Evolutionary conservation across 768 basidiomycete genomes (phyloP).

Genomic region (Leucosporidium scottii): DNA sequence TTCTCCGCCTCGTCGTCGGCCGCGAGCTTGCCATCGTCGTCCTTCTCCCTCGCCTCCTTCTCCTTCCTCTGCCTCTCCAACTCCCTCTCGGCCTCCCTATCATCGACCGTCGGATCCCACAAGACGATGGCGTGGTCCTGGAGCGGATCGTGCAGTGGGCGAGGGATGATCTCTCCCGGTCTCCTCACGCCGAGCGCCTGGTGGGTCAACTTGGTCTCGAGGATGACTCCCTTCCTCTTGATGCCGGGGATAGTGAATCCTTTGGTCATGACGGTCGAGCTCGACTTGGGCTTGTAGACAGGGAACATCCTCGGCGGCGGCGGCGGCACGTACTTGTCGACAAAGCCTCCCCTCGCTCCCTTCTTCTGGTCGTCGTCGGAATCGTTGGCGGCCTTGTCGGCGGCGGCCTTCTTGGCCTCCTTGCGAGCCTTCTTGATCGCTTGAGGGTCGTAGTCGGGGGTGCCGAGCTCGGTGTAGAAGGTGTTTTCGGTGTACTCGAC

Average conservation of each 20-base stretch:
- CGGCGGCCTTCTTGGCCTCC: conserved; percentile 46
- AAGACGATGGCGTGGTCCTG: conserved; percentile 94
- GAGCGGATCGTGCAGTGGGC: conserved; percentile 96
- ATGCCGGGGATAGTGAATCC: conserved; percentile 74
- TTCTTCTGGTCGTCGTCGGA: conserved; percentile 38
- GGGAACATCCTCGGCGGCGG: conserved; percentile 45
- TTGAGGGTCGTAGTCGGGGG: conserved; percentile 49
- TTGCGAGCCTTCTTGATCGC: conserved; percentile 47
- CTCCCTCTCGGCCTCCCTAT: conserved; percentile 82
- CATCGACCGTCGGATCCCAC: conserved; percentile 93
- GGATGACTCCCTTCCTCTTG: conserved; percentile 30
- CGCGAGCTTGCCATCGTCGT: conserved; percentile 24
- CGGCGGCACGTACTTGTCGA: conserved; percentile 38
- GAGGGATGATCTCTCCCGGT: conserved; percentile 68
- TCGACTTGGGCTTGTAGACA: conserved; percentile 72
- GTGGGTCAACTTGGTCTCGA: conserved; percentile 27
- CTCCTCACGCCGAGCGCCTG: conserved; percentile 73
- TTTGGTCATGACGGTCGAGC: conserved; percentile 51
- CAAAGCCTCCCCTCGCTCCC: conserved; percentile 38
- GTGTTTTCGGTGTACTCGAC: conserved; percentile 34
- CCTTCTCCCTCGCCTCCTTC: conserved; percentile 58
- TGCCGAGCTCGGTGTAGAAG: conserved; percentile 44
- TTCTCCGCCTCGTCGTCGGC: conserved; percentile 58
- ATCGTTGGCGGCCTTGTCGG: conserved; percentile 52
- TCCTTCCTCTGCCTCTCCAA: conserved; percentile 59